Evolutionary conservation across 139 green algal species (phyloP), one percentile per base, ranked within the genome.

Genomic region (Micractinium conductrix): DNA sequence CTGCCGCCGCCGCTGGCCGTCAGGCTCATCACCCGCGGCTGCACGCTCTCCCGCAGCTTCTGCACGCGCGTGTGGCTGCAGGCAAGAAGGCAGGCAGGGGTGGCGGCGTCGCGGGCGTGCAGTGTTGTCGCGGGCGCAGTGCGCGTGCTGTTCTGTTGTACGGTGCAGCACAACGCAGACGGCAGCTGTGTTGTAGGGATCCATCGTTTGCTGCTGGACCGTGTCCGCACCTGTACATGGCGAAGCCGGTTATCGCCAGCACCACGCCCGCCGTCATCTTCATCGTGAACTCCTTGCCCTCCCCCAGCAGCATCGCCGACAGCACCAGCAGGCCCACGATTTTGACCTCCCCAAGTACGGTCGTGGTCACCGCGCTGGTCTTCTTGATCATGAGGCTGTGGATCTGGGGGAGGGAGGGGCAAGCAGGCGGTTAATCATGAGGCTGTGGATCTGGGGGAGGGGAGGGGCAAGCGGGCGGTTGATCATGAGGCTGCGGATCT

Each of bases 401-500:
- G n/a, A n/a, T n/a, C n/a, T n/a, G n/a, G n/a, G n/a, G n/a, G n/a
- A n/a, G n/a, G n/a, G n/a, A n/a, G n/a, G n/a, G n/a, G n/a, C n/a
- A n/a, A n/a, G n/a, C n/a, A n/a, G n/a, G n/a, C n/a, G n/a, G n/a
- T 93, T 90, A 28, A 93, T 92, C 88, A 93, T 90, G 38, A 91
- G 55, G 38, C 58, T 81, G 84, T 93, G n/a, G n/a, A n/a, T n/a
- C n/a, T n/a, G n/a, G n/a, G n/a, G n/a, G n/a, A n/a, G n/a, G n/a
- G n/a, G n/a, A n/a, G n/a, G n/a, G n/a, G n/a, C n/a, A n/a, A n/a
- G n/a, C n/a, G n/a, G n/a, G n/a, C n/a, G n/a, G n/a, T 93, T 90
- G 35, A 93, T 92, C 88, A 93, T 90, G 38, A 91, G 55, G 38
- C 58, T 81, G 84, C 92, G n/a, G n/a, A n/a, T n/a, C n/a, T n/a